Percentiles rank a stretch among this genome's conserved stretches.
Conservation (phyloP, 106 monocot species). For the Dendrobium catenatum region DNA sequence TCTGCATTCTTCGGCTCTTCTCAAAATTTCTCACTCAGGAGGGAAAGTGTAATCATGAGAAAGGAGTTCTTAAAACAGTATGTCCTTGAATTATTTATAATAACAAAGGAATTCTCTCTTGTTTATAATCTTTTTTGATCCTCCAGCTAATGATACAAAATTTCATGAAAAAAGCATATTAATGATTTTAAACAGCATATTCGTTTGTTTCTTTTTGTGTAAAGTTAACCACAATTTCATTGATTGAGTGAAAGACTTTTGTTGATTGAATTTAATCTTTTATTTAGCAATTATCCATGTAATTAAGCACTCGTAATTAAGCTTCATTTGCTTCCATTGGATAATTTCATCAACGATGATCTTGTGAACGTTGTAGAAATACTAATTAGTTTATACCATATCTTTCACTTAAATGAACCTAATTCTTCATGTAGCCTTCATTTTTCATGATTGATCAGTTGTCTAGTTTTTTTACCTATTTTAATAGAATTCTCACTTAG, state of each 20-base stretch:
- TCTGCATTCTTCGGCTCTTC: conserved; percentile 86
- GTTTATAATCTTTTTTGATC: not conserved
- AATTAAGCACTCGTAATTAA: not conserved
- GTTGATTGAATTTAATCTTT: not conserved
- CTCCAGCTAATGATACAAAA: not conserved
- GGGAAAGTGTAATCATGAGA: conserved; percentile 58
- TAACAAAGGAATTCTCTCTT: not conserved
- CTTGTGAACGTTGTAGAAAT: not conserved
- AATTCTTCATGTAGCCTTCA: not conserved
- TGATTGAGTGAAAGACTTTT: not conserved
- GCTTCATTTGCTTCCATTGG: not conserved
- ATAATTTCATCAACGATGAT: not conserved
- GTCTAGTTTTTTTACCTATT: not conserved
- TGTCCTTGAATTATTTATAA: not conserved
- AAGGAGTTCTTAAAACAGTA: conserved; percentile 90
- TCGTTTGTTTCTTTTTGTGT: not conserved
- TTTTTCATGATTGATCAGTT: not conserved
- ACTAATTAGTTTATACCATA: not conserved
- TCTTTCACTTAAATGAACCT: not conserved
- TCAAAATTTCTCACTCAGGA: conserved; percentile 75
- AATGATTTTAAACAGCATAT: not conserved
- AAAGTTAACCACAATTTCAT: not conserved
- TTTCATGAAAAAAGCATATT: not conserved
- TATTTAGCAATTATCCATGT: not conserved
- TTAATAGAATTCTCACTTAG: too few relatives aligned